Evolutionary conservation across 495 filamentous ascomycete genomes (phyloP), one percentile per base, ranked within the genome.

Genomic region (Penicillium macrosclerotiorum): DNA sequence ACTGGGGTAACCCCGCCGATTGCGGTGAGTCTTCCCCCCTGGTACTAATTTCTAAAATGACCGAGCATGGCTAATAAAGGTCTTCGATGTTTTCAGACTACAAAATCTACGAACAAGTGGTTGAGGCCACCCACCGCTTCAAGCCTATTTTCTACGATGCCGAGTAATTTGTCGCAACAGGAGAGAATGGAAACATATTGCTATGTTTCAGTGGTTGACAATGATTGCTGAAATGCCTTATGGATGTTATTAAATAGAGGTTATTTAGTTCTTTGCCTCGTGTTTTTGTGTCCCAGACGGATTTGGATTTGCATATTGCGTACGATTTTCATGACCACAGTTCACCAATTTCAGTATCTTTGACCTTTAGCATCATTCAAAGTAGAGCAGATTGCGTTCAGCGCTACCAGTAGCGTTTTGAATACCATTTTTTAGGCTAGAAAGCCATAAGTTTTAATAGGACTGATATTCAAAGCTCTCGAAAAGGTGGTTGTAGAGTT

Each of bases 71-170:
- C 13, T 42, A 33, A 23, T 18, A 3, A 18, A 8, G 23, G 7
- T 18, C n/a, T n/a, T n/a, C n/a, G 7, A 5, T 24, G 6, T 16
- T 12, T 22, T 12, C 53, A 94, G 91, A 97, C 72, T 91, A 84
- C 64, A 78, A 75, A 49, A 78, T 89, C 38, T 84, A 84, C 34
- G 86, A 92, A 42, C 80, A 85, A 0, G 83, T 96, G 5, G 91
- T 95, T 9, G 86, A 96, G 54, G 81, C 84, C n/a, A 90, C 89
- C 8, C 93, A 96, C 68, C 78, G 83, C 40, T 82, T 89, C 57
- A 90, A 87, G 63, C 69, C 80, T 39, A 82, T 97, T 36, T 90
- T 90, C 59, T 90, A 90, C 57, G 79, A 80, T 49, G 71, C 55
- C 52, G 53, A 64, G 22, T 56, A 30, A 54, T 25, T 25, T 12